Conservation (phyloP, 805 yeast species). For the Pichia deserticola region DNA sequence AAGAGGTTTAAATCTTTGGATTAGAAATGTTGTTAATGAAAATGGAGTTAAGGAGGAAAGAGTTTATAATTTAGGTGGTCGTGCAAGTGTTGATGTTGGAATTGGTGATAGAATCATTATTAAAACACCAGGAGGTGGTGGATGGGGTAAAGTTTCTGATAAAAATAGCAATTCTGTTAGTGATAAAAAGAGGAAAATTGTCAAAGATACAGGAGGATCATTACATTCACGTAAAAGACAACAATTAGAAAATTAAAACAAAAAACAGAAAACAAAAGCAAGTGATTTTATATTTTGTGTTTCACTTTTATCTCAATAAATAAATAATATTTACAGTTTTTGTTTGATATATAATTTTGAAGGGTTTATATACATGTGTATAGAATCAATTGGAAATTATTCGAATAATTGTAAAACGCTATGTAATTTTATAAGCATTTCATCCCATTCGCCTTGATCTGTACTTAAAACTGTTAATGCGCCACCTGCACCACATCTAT, state of each 20-base stretch:
- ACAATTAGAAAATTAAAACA: conserved; percentile 25
- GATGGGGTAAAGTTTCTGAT: conserved; percentile 43
- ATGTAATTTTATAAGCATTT: conserved; percentile 72
- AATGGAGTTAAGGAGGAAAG: conserved; percentile 30
- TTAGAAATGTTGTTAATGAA: conserved; percentile 22
- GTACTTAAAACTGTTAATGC: conserved; percentile 89
- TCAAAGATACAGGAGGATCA: conserved; percentile 25
- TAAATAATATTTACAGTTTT: not conserved
- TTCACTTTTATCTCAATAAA: not conserved
- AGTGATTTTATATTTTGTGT: no score
- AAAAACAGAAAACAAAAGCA: no score
- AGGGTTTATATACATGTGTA: no score
- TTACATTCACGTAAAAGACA: conserved; percentile 23
- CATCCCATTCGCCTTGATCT: conserved; percentile 83
- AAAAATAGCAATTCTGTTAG: not conserved
- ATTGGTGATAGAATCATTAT: conserved; percentile 64
- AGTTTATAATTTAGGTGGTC: conserved; percentile 58
- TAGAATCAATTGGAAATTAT: not conserved
- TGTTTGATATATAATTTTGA: no score
- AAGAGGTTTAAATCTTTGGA: conserved; percentile 62
- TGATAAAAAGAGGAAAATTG: conserved; percentile 6
- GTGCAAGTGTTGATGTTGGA: conserved; percentile 48
- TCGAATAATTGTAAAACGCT: conserved; percentile 72
- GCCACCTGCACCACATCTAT: conserved; percentile 98
- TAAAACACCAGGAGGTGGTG: conserved; percentile 84